phyloP scores from a whole-genome alignment of 352 stramenopile genomes.

The Phytophthora cactorum region DNA sequence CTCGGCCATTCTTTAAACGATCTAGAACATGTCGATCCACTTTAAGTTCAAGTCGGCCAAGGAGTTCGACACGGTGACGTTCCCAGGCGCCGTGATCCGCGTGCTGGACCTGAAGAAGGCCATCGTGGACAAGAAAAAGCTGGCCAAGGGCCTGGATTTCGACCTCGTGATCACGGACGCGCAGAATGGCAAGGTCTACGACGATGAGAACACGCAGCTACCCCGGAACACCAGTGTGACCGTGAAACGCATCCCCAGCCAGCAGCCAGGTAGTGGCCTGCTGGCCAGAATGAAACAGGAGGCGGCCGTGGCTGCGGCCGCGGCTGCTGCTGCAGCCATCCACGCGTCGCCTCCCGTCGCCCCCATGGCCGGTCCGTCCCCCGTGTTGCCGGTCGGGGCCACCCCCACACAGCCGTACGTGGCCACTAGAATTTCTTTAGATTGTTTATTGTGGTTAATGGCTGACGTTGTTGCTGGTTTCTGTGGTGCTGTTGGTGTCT shows the following conservation, averaged over 20 bases:
- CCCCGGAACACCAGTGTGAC: constrained; percentile 92
- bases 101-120: constrained; percentile 93
- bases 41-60: constrained; percentile 93
- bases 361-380: constrained; percentile 46
- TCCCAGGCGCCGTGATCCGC: constrained; percentile 84
- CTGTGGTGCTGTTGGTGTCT: constrained; percentile 13
- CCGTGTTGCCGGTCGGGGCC: constrained; percentile 36
- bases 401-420: constrained; percentile 52
- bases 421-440: constrained; percentile 10
- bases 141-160: constrained; percentile 92
- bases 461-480: constrained; percentile 18
- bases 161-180: constrained; percentile 93
- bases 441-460: constrained; percentile 14
- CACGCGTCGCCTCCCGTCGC: constrained; percentile 48
- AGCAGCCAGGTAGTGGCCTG: constrained; percentile 72
- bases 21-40: constrained; percentile 83
- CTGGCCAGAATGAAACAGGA: constrained; percentile 90
- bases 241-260: constrained; percentile 91
- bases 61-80: constrained; percentile 90
- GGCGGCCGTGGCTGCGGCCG: constrained; percentile 62
- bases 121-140: constrained; percentile 94
- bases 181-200: constrained; percentile 92
- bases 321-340: constrained; percentile 47
- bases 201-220: constrained; percentile 91
- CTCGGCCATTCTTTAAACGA: neutral